A percentile compares a stretch with the other conserved stretches of the same genome.
Conservation (phyloP, 805 yeast genomes). For the Candida rishiriensis region DNA sequence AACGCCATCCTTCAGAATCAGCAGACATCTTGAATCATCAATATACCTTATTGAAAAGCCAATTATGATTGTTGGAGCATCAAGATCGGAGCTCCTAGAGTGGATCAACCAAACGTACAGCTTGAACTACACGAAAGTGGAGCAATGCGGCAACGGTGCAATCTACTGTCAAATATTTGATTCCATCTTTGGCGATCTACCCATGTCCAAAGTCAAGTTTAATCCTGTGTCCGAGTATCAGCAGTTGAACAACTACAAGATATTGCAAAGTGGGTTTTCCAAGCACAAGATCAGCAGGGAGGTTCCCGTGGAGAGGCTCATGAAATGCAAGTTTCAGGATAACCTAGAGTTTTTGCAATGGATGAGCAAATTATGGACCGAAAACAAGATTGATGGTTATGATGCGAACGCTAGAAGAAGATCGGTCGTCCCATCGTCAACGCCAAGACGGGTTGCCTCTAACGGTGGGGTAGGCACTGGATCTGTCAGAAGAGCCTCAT, state of each 20-base stretch:
- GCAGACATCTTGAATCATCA: too few relatives aligned
- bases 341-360: slow-evolving; percentile 93
- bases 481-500: slow-evolving; percentile 20
- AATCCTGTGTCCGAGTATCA: slow-evolving; percentile 72
- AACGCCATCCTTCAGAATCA: too few relatives aligned
- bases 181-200: slow-evolving; percentile 75
- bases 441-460: slow-evolving; percentile 15
- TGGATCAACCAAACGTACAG: slow-evolving; percentile 79
- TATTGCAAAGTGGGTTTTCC: slow-evolving; percentile 76
- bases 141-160: slow-evolving; percentile 95
- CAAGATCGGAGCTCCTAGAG: slow-evolving; percentile 74
- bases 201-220: slow-evolving; percentile 73
- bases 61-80: slow-evolving; percentile 50
- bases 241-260: slow-evolving; percentile 72
- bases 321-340: slow-evolving; percentile 89
- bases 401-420: slow-evolving; percentile 63
- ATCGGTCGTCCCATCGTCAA: slow-evolving; percentile 6
- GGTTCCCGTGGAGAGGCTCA: slow-evolving; percentile 75
- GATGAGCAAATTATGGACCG: slow-evolving; percentile 81
- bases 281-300: slow-evolving; percentile 66
- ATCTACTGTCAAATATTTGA: slow-evolving; percentile 92
- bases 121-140: slow-evolving; percentile 69
- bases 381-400: slow-evolving; percentile 65
- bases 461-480: slow-evolving; percentile 7
- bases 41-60: too few relatives aligned